These are phyloP conservation scores for Yarrowia keelungensis DNA, from an alignment of 805 yeast species.

Conservation along the genomic window DNA sequence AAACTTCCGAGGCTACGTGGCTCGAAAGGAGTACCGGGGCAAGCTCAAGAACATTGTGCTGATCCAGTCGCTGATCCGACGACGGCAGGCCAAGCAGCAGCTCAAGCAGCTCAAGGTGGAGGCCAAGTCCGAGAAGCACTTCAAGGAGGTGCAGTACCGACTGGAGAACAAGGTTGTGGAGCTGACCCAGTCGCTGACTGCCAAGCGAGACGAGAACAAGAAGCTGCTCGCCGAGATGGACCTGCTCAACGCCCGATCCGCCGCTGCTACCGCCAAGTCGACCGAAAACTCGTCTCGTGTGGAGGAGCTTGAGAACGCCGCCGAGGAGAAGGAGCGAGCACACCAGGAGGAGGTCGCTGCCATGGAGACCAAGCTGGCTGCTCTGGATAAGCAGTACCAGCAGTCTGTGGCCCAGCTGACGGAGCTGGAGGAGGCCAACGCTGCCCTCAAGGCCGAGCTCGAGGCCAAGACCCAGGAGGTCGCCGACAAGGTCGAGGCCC, in stretches of 20 bases:
- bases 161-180: constrained; percentile 98
- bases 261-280: constrained; percentile 39
- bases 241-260: constrained; percentile 41
- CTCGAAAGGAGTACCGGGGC: constrained; percentile 60
- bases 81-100: constrained; percentile 72
- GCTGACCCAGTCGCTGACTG: constrained; percentile 81
- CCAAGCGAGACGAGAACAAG: constrained; percentile 83
- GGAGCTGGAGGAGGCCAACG: constrained; percentile 33
- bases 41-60: constrained; percentile 64
- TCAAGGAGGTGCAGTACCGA: constrained; percentile 89
- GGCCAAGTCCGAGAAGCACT: constrained; percentile 88
- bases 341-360: constrained; percentile 42
- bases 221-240: constrained; percentile 68
- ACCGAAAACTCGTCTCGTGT: constrained; percentile 34
- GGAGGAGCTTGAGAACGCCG: constrained; percentile 47
- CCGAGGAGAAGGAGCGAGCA: constrained; percentile 42
- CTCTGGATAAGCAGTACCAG: constrained; percentile 45
- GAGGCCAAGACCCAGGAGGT: constrained; percentile 39
- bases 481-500: constrained; percentile 28
- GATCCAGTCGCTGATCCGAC: constrained; percentile 80
- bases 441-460: constrained; percentile 30
- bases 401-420: constrained; percentile 44
- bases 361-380: constrained; percentile 43
- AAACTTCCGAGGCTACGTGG: constrained; percentile 69
- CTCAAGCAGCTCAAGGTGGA: constrained; percentile 74